A percentile compares a stretch with the other conserved stretches of the same genome.
These are phyloP conservation scores for Kodamaea kakaduensis DNA, from an alignment of 805 yeast species.

Conservation along the genomic window DNA sequence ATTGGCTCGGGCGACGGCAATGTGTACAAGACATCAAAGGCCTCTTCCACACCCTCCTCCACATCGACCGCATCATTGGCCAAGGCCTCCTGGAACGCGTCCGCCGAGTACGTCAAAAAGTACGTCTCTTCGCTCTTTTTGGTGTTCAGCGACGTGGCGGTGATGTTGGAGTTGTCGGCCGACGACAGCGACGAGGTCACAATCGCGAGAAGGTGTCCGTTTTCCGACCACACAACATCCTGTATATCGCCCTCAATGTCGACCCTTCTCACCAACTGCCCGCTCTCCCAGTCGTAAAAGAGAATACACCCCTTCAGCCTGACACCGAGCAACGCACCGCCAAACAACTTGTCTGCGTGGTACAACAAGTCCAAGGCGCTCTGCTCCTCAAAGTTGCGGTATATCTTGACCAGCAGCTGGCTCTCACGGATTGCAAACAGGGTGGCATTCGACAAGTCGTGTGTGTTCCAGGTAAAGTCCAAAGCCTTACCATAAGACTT, in stretches of 20 bases:
- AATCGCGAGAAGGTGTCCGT: constrained; percentile 83
- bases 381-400: constrained; percentile 81
- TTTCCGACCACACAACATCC: constrained; percentile 88
- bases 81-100: constrained; percentile 58
- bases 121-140: constrained; percentile 65
- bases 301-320: constrained; percentile 80
- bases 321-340: constrained; percentile 86
- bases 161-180: constrained; percentile 18
- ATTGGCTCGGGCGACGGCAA: constrained; percentile 65
- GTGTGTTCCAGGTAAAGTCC: constrained; percentile 94
- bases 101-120: constrained; percentile 70
- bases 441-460: constrained; percentile 56
- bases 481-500: constrained; percentile 86
- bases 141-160: constrained; percentile 17
- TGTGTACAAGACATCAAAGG: constrained; percentile 82
- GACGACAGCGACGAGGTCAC: constrained; percentile 34
- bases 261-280: constrained; percentile 77
- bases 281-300: constrained; percentile 92
- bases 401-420: constrained; percentile 59
- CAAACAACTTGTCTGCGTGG: constrained; percentile 73
- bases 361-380: constrained; percentile 62
- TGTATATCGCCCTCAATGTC: constrained; percentile 73
- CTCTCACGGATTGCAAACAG: constrained; percentile 80
- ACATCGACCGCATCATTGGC: constrained; percentile 55
- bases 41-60: constrained; percentile 85